Percentiles rank a stretch among this genome's conserved stretches.
Evolutionary conservation across 2,329 filamentous ascomycete genomes (phyloP).

Genomic region (Aspergillus japonicus): DNA sequence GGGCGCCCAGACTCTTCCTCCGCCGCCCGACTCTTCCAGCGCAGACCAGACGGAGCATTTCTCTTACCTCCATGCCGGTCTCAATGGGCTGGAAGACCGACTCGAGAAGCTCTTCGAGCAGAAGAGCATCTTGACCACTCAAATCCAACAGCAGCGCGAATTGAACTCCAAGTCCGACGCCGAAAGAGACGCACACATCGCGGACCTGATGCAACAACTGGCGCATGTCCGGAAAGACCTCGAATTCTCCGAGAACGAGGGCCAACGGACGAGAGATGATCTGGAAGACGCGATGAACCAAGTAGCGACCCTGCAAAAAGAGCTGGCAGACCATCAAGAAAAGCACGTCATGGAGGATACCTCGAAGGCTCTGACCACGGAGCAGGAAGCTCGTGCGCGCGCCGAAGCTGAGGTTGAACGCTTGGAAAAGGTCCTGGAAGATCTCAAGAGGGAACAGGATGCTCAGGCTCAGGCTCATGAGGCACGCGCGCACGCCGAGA

Average conservation of each 20-base stretch:
- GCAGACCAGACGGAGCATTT: constrained; percentile 67
- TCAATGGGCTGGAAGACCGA: constrained; percentile 75
- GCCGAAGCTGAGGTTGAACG: constrained; percentile 33
- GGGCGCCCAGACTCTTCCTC: constrained; percentile 50
- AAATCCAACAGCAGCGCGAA: constrained; percentile 93
- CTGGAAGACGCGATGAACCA: constrained; percentile 44
- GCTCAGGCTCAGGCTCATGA: constrained; percentile 24
- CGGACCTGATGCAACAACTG: constrained; percentile 47
- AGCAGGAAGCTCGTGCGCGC: constrained; percentile 29
- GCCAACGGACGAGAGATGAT: constrained; percentile 41
- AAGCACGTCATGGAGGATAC: constrained; percentile 32
- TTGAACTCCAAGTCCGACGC: constrained; percentile 83
- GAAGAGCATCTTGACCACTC: constrained; percentile 81
- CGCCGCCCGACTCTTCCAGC: constrained; percentile 58
- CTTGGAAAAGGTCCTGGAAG: constrained; percentile 55
- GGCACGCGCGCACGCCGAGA: constrained; percentile 23
- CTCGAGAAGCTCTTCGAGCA: constrained; percentile 80
- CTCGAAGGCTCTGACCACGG: constrained; percentile 27
- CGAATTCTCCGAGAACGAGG: constrained; percentile 50
- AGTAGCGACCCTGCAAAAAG: constrained; percentile 42
- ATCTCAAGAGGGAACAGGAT: constrained; percentile 35
- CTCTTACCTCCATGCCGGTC: constrained; percentile 71
- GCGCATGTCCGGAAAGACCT: constrained; percentile 65
- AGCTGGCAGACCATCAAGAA: constrained; percentile 35
- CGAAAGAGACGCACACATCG: constrained; percentile 51